A percentile compares a stretch with the other conserved stretches of the same genome.
phyloP scores from a whole-genome alignment of 129 eudicot genomes.

The Tanacetum coccineum region DNA sequence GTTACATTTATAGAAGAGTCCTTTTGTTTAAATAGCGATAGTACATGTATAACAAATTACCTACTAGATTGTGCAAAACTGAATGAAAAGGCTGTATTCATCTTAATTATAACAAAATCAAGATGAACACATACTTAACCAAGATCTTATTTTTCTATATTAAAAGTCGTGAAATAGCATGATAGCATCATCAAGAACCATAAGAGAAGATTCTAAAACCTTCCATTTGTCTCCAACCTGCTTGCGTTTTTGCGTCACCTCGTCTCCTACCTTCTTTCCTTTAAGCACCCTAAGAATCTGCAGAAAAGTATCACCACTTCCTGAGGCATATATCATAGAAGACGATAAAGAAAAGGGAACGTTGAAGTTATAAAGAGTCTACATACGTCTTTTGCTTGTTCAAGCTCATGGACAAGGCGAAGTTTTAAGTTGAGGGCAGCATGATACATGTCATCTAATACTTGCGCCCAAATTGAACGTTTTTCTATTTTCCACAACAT shows the following conservation, averaged over 20 bases:
- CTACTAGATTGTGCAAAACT: conserved; percentile 37
- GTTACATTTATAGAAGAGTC: too few species aligned
- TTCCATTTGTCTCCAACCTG: conserved; percentile 32
- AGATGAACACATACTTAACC: conserved; percentile 8
- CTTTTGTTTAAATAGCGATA: too few species aligned
- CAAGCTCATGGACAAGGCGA: conserved; percentile 54
- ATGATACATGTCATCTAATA: conserved; percentile 90
- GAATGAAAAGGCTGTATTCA: not conserved
- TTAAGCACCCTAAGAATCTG: conserved; percentile 55
- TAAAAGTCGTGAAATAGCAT: conserved; percentile 71
- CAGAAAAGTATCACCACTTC: conserved; percentile 4
- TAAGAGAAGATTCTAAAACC: conserved; percentile 58
- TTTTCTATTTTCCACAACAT: conserved; percentile 63
- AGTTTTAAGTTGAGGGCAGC: conserved; percentile 77
- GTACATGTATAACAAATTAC: conserved; percentile 25
- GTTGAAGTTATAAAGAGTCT: not conserved
- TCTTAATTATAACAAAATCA: not conserved
- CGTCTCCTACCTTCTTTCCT: conserved; percentile 47
- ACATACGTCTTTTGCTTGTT: conserved; percentile 64
- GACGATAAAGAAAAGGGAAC: not conserved
- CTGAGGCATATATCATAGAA: not conserved
- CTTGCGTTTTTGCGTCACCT: conserved; percentile 29
- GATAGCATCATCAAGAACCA: conserved; percentile 76
- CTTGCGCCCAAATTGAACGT: conserved; percentile 44
- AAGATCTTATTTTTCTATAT: not conserved